Percentiles rank a stretch among this genome's conserved stretches.
phyloP scores from a whole-genome alignment of 129 eudicot species.

The Centella asiatica region DNA sequence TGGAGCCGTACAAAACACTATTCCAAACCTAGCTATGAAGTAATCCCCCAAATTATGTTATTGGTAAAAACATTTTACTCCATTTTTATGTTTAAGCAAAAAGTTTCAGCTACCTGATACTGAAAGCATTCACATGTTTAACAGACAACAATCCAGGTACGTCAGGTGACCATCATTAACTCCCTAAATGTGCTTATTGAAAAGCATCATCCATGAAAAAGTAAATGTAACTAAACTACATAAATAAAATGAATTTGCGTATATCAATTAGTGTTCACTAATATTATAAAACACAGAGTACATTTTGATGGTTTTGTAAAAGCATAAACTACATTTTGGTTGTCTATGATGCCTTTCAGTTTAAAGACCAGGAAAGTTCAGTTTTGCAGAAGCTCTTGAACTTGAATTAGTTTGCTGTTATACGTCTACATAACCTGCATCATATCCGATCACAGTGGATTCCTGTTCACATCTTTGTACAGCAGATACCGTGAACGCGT shows the following conservation, averaged over 20 bases:
- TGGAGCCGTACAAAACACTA: too few relatives aligned
- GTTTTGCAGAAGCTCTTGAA: conserved; percentile 16
- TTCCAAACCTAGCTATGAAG: too few relatives aligned
- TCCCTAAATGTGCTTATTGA: too few relatives aligned
- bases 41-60: too few relatives aligned
- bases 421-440: background rate
- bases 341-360: background rate
- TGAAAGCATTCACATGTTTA: too few relatives aligned
- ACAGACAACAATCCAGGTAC: too few relatives aligned
- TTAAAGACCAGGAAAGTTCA: conserved; percentile 8
- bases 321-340: background rate
- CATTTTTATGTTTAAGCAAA: too few relatives aligned
- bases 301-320: conserved; percentile 1
- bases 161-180: too few relatives aligned
- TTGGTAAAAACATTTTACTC: too few relatives aligned
- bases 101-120: too few relatives aligned
- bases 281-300: background rate
- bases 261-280: background rate
- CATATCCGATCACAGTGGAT: conserved; percentile 40
- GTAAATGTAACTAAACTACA: background rate
- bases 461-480: conserved; percentile 92
- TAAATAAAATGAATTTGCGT: background rate
- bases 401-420: conserved; percentile 6
- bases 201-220: too few relatives aligned
- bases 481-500: conserved; percentile 72